Conservation (phyloP, 2,329 filamentous ascomycete genomes). For the Phaeophleospora eucalypticola region DNA sequence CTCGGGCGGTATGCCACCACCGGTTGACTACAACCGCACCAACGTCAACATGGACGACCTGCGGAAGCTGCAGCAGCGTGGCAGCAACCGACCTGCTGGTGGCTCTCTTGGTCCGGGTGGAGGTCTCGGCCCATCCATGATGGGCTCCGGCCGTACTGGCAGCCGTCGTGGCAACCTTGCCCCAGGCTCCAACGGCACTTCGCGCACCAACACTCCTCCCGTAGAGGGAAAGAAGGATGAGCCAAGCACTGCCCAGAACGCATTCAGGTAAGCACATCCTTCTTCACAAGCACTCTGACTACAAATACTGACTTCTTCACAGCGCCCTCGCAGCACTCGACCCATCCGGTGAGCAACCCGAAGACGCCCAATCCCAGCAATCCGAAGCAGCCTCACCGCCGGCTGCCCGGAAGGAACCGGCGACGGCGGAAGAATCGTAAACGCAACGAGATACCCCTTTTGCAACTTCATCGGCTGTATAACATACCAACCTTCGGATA, state of each 20-base stretch:
- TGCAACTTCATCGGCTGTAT: conserved; percentile 24
- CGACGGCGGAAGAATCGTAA: conserved; percentile 24
- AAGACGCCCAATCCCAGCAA: conserved; percentile 54
- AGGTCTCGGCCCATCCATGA: conserved; percentile 49
- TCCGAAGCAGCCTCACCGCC: conserved; percentile 32
- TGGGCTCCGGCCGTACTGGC: conserved; percentile 76
- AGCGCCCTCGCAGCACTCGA: conserved; percentile 54
- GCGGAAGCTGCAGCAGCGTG: conserved; percentile 69
- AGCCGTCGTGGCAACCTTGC: conserved; percentile 55
- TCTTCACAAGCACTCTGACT: conserved; percentile 16
- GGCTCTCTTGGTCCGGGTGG: conserved; percentile 73
- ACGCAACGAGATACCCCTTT: conserved; percentile 30
- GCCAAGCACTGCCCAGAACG: conserved; percentile 66
- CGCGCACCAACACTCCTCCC: conserved; percentile 83
- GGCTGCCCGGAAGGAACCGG: conserved; percentile 28
- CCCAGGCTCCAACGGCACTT: conserved; percentile 69
- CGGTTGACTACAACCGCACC: conserved; percentile 67
- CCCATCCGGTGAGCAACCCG: conserved; percentile 55
- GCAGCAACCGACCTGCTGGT: conserved; percentile 56
- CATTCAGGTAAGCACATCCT: conserved; percentile 74
- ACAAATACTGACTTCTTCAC: conserved; percentile 27
- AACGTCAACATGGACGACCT: conserved; percentile 89
- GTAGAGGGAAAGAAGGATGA: conserved; percentile 60
- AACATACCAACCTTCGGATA: conserved; percentile 18
- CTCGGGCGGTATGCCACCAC: conserved; percentile 62